Evolutionary conservation across 306 rosid species (phyloP).

Genomic region (Aeschynomene evenia): DNA sequence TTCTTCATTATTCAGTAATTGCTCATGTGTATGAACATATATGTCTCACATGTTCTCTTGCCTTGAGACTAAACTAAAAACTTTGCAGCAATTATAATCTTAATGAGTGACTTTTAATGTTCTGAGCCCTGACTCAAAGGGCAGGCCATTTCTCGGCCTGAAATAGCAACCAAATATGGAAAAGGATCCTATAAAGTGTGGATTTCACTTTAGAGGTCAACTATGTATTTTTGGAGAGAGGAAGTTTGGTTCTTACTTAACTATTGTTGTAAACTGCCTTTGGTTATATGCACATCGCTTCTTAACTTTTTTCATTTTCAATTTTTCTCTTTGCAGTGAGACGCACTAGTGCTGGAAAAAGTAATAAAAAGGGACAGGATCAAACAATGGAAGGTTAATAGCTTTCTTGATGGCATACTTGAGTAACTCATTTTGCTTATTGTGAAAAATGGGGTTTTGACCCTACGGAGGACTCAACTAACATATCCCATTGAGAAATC

Average conservation of each 20-base stretch:
- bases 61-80: neutral
- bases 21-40: neutral
- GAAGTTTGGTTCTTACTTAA: slow-evolving; percentile 3
- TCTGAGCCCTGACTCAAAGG: neutral
- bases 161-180: slow-evolving; percentile 1
- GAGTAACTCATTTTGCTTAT: slow-evolving; percentile 15
- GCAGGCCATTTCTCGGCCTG: neutral
- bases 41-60: neutral
- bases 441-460: slow-evolving; percentile 1
- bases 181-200: too few relatives aligned
- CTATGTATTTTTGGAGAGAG: neutral
- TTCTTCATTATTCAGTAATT: neutral
- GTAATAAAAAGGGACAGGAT: slow-evolving; percentile 29
- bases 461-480: slow-evolving; percentile 1
- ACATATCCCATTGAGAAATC: slow-evolving; percentile 8
- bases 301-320: neutral
- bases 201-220: too few relatives aligned
- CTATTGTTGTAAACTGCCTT: too few relatives aligned
- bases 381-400: slow-evolving; percentile 29
- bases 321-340: slow-evolving; percentile 35
- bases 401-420: slow-evolving; percentile 25
- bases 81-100: neutral
- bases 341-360: slow-evolving; percentile 31
- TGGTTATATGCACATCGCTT: slow-evolving; percentile 8
- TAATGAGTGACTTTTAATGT: neutral